Conservation (phyloP, 192 early-diverging fungal genomes). For the Linnemannia zychae region DNA sequence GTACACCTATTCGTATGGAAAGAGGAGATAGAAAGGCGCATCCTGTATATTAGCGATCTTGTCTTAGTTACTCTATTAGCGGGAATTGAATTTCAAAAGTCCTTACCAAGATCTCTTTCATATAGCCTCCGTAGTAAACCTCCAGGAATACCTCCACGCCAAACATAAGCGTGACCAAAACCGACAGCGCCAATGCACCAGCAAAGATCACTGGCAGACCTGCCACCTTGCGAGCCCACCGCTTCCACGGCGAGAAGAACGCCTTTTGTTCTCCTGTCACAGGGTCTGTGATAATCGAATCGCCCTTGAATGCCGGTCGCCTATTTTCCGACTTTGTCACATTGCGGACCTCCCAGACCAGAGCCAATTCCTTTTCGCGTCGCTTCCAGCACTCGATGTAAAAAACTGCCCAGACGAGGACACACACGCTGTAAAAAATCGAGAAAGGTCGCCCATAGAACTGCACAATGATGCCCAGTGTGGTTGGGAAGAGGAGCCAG, state of each 20-base stretch:
- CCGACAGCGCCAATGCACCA: constrained; percentile 70
- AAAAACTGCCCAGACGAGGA: constrained; percentile 76
- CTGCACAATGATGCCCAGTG: constrained; percentile 73
- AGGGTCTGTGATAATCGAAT: constrained; percentile 68
- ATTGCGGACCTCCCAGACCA: constrained; percentile 81
- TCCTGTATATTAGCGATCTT: constrained; percentile 7
- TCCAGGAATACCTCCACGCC: constrained; percentile 79
- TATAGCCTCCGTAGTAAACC: constrained; percentile 87
- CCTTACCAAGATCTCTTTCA: constrained; percentile 67
- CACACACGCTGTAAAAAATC: constrained; percentile 70
- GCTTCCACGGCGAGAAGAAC: constrained; percentile 78
- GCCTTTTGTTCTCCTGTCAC: constrained; percentile 81
- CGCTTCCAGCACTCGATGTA: constrained; percentile 89
- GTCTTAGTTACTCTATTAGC: background rate
- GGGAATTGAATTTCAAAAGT: background rate
- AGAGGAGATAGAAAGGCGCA: background rate
- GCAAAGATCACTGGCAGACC: constrained; percentile 69
- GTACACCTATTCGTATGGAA: constrained; percentile 61
- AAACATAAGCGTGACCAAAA: constrained; percentile 77
- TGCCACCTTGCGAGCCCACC: constrained; percentile 72
- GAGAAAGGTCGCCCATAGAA: constrained; percentile 67
- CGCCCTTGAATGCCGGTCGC: constrained; percentile 79
- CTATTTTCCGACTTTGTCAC: constrained; percentile 68
- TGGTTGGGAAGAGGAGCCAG: constrained; percentile 78
- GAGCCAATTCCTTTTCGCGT: constrained; percentile 76